phyloP scores from a whole-genome alignment of 208 protist species.

The Spongospora subterranea region DNA sequence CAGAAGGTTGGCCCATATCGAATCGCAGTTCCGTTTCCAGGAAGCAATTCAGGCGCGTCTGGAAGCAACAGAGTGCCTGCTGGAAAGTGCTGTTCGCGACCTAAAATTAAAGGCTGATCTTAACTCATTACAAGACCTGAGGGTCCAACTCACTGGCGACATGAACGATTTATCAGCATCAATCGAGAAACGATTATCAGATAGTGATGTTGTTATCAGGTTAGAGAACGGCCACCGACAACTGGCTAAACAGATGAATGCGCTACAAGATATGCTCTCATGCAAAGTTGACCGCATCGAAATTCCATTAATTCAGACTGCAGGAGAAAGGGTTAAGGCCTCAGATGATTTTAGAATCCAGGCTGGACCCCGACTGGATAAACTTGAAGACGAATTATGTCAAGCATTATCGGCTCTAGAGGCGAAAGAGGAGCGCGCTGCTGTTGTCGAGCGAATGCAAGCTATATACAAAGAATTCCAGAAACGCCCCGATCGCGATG shows the following conservation, averaged over 20 bases:
- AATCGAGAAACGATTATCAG: not conserved
- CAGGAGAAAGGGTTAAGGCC: constrained; percentile 3
- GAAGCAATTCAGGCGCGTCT: not conserved
- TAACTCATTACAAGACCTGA: not conserved
- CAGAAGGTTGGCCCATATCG: not conserved
- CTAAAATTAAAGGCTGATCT: not conserved
- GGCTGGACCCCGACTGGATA: not conserved
- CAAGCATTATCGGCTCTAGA: not conserved
- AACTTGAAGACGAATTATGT: not conserved
- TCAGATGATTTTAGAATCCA: not conserved
- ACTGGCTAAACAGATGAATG: not conserved
- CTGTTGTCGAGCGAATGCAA: constrained; percentile 46
- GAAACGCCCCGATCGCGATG: not conserved
- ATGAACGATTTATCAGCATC: not conserved
- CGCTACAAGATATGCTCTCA: constrained; percentile 31
- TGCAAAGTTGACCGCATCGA: constrained; percentile 50
- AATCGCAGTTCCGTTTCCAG: not conserved
- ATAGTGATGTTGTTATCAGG: not conserved
- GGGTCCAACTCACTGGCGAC: not conserved
- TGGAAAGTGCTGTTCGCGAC: not conserved
- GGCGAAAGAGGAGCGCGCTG: constrained; percentile 1
- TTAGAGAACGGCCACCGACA: not conserved
- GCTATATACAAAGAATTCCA: constrained; percentile 43
- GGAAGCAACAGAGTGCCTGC: not conserved
- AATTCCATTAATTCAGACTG: not conserved